Base-by-base conservation (phyloP, 805 yeast species). In the Yamadazyma laniorum region DNA sequence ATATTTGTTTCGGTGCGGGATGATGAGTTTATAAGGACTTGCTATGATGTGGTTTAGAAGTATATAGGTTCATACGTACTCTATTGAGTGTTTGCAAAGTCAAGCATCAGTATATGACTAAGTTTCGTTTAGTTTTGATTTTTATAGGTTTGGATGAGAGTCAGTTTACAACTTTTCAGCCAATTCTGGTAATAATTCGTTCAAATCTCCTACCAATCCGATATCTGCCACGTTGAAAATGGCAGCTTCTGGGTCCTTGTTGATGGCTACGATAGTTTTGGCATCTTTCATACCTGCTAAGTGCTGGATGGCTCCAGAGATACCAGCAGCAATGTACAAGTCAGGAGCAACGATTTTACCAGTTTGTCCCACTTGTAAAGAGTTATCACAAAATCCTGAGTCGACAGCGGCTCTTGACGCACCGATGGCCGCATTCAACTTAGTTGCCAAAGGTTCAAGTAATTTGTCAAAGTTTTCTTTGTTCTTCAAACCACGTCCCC, bases 381-480 rank as follows among this genome's bases (percentile, higher is more conserved):
- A 89, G 67, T 91, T 93, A 58, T 93, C 98, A 57, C 95, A 89
- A 60, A 78, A 89, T 0, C 97, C 98, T 31, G 95, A 75, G 64
- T 91, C 99, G 17, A 93, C 99, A 23, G 98, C 99, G 14, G 97
- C 98, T 62, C 99, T 81, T 6, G 96, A 87, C 3, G 98, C 98
- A 55, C 99, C 99, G 34, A 91, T 83, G 38, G 95, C 98, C 2
- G 98, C 99, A 40, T 80, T 76, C 42, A 91, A 67, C 43, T 84
- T 74, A 41, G 79, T 80, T 6, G 98, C 97, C 48, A 91, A 70
- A 35, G 99, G 98, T 50, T 74, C 78, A 37, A 93, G 70, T 42
- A 87, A 49, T 38, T 72, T 58, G 39, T 86, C 95, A 61, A 91
- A 91, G 40, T 84, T 82, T 58, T 85, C 96, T 62, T 89, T 90